phyloP scores from a whole-genome alignment of 1,284 basidiomycete species.

The Uromyces viciae-fabae region DNA sequence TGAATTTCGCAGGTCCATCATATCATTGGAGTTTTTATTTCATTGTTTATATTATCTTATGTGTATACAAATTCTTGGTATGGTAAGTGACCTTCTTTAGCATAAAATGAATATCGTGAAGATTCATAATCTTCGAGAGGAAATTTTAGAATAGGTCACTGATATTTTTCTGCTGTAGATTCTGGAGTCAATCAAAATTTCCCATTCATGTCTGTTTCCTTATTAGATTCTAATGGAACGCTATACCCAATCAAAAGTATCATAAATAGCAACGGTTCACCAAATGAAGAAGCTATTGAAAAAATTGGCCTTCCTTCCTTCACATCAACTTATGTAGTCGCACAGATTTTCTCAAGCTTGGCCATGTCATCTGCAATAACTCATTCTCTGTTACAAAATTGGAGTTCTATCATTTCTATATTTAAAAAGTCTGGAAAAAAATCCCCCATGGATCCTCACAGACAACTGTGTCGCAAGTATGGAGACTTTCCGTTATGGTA shows the following conservation, averaged over 20 bases:
- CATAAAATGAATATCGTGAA: no score
- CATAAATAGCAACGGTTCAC: conserved; percentile 20
- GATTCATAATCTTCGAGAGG: background rate
- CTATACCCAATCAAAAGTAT: conserved; percentile 34
- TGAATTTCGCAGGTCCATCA: conserved; percentile 29
- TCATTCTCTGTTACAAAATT: conserved; percentile 30
- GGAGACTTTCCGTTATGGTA: conserved; percentile 34
- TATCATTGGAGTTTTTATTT: conserved; percentile 32
- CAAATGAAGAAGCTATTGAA: conserved; percentile 34
- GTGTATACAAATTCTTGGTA: conserved; percentile 42
- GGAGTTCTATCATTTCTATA: background rate
- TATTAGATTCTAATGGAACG: conserved; percentile 17
- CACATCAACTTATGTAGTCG: conserved; percentile 23
- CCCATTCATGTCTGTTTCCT: conserved; percentile 38
- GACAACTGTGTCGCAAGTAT: conserved; percentile 25
- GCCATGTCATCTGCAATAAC: conserved; percentile 30
- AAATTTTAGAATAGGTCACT: background rate
- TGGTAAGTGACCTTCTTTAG: conserved; percentile 8
- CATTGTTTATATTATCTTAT: conserved; percentile 34
- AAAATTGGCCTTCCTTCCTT: conserved; percentile 18
- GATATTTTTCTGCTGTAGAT: background rate
- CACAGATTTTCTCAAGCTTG: conserved; percentile 3
- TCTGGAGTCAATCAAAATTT: conserved; percentile 35
- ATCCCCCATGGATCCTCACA: conserved; percentile 16
- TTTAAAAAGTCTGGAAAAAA: background rate